A percentile compares a stretch with the other conserved stretches of the same genome.
These are phyloP conservation scores for Metarhizium brunneum DNA, from an alignment of 2,329 filamentous ascomycete species.

Conservation along the genomic window DNA sequence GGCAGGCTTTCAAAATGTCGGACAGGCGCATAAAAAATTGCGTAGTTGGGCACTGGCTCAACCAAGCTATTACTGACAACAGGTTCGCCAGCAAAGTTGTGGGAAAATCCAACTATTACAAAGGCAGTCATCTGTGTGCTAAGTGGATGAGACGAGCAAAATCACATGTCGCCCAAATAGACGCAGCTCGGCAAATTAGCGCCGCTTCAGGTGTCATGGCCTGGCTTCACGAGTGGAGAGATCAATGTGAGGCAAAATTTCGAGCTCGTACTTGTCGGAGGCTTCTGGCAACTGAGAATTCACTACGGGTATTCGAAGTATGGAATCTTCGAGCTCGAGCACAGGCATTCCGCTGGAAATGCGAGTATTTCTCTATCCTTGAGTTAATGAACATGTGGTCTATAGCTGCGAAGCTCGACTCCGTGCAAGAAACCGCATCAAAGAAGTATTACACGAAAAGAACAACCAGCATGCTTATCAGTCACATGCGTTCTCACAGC, in stretches of 20 bases:
- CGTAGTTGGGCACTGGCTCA: background rate
- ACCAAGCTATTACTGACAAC: background rate
- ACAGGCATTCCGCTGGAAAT: slow-evolving; percentile 23
- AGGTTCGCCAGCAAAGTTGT: background rate
- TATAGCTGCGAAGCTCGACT: background rate
- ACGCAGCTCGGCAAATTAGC: slow-evolving; percentile 9
- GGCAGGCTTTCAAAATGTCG: background rate
- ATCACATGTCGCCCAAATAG: background rate
- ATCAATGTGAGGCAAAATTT: slow-evolving; percentile 17
- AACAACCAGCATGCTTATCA: background rate
- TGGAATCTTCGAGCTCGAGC: slow-evolving; percentile 25
- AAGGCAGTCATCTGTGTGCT: background rate
- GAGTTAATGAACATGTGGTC: slow-evolving; percentile 21
- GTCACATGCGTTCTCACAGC: background rate
- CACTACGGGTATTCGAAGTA: slow-evolving; percentile 13
- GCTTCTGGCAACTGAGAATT: slow-evolving; percentile 12
- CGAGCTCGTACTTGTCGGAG: slow-evolving; percentile 15
- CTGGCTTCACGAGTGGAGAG: slow-evolving; percentile 21
- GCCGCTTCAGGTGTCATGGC: slow-evolving; percentile 11
- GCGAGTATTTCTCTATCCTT: slow-evolving; percentile 21
- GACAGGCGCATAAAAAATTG: background rate
- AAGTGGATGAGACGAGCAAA: background rate
- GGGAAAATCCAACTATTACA: background rate
- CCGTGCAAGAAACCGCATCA: background rate
- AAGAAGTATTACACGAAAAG: background rate